Base-by-base conservation (phyloP, 2,329 filamentous ascomycete species). In the Hysterium pulicare region DNA sequence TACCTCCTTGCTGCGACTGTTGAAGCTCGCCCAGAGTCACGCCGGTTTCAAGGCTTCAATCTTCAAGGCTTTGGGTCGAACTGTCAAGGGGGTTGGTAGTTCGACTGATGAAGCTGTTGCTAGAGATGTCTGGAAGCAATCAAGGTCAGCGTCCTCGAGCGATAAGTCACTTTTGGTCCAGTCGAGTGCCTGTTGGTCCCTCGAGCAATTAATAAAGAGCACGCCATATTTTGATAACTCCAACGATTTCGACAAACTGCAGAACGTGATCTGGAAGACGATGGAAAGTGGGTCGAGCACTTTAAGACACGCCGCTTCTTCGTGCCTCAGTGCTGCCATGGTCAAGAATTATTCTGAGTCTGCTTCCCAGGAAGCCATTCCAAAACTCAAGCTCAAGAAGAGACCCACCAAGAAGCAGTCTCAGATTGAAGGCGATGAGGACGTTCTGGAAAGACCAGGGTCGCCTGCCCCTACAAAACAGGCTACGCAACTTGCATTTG, bases 81-180 rank as follows among this genome's bases (percentile, higher is more conserved):
- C 96, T 31, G 76, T 84, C 20, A 77, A 76, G 45, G 91, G 90
- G 65, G 81, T 96, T 21, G 78, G 80, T 42, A 75, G 76, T 4
- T 89, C 87, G 46, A 76, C 91, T 56, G 93, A 98, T 55, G 93
- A 98, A 66, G 75, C 73, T 41, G 76, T 90, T 28, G 87, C 87
- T n/a, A 82, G 90, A 58, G 90, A 96, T 63, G 81, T 94, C 13
- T 97, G 90, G 89, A 98, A 96, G 67, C 87, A 91, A 63, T 85
- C 83, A 20, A 83, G 93, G 49, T 88, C 77, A 65, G 78, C 86
- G 53, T 86, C 86, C 21, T 77, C 82, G 0, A 77, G 76, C 46
- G 94, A 98, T 66, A 97, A 93, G 67, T 87, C 89, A 3, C 76
- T 82, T 2, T 76, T 95, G 24, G 90, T 91, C 6, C 82, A 95